phyloP scores from a whole-genome alignment of 768 basidiomycete species.

The Boletus vermiculosoides region DNA sequence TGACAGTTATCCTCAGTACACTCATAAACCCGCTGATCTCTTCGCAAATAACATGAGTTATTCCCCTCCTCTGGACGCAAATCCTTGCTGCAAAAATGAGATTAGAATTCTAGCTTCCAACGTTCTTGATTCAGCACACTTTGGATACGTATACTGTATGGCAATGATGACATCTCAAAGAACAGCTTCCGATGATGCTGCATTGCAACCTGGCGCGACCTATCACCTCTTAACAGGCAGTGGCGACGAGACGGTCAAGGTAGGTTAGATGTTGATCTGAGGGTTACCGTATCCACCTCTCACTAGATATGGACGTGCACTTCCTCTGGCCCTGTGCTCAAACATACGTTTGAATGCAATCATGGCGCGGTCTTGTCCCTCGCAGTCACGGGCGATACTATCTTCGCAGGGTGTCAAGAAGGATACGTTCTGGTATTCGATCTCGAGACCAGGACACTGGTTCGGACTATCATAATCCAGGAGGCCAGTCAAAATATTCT shows the following conservation, averaged over 20 bases:
- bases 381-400: conserved; percentile 67
- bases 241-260: conserved; percentile 90
- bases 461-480: conserved; percentile 83
- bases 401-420: conserved; percentile 93
- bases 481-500: conserved; percentile 47
- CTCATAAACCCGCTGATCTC: conserved; percentile 65
- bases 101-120: conserved; percentile 64
- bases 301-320: conserved; percentile 67
- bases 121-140: conserved; percentile 87
- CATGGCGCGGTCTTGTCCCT: conserved; percentile 86
- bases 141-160: conserved; percentile 92
- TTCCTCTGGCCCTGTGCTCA: conserved; percentile 41
- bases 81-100: conserved; percentile 16
- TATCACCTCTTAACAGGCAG: conserved; percentile 76
- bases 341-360: conserved; percentile 67
- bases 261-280: conserved; percentile 27
- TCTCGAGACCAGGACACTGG: conserved; percentile 82
- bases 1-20: conserved; percentile 79
- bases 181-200: conserved; percentile 36
- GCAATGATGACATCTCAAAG: conserved; percentile 42
- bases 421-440: conserved; percentile 91
- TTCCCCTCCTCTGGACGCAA: conserved; percentile 35
- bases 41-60: conserved; percentile 54
- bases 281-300: neutral
- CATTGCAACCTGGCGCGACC: conserved; percentile 22